phyloP scores from a whole-genome alignment of 495 filamentous ascomycete genomes.

The Penicillium lagena region DNA sequence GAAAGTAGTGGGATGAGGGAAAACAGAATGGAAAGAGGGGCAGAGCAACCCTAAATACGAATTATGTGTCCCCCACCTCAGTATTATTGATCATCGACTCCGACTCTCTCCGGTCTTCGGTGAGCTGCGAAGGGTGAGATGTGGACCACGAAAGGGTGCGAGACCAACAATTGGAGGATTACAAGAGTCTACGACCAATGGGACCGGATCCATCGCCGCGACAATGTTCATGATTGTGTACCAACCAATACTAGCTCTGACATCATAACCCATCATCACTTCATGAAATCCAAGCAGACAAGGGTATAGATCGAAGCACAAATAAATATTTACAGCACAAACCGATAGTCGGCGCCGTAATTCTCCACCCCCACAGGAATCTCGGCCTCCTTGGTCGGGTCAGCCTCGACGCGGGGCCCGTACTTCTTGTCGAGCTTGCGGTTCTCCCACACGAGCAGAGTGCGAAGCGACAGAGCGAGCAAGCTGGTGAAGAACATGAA shows the following conservation, averaged over 20 bases:
- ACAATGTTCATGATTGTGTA: too few relatives aligned
- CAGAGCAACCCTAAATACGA: constrained; percentile 14
- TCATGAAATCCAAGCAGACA: neutral
- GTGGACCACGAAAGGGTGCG: constrained; percentile 12
- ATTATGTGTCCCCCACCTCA: constrained; percentile 13
- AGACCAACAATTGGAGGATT: too few relatives aligned
- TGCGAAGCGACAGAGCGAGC: constrained; percentile 49
- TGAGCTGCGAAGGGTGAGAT: constrained; percentile 11
- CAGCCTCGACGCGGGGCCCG: constrained; percentile 22
- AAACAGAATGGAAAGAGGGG: constrained; percentile 1
- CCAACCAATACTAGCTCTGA: neutral
- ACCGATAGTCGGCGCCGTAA: constrained; percentile 43
- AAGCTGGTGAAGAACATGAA: constrained; percentile 66
- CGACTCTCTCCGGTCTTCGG: constrained; percentile 20
- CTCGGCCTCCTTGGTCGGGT: constrained; percentile 9
- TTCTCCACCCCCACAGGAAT: constrained; percentile 38
- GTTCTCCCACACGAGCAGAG: constrained; percentile 58
- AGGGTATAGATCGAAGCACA: neutral
- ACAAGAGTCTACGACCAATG: too few relatives aligned
- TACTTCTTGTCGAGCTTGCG: constrained; percentile 47
- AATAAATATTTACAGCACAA: constrained; percentile 27
- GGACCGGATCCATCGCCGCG: too few relatives aligned
- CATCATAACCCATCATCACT: constrained; percentile 4
- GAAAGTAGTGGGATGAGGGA: constrained; percentile 2
- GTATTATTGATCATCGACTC: constrained; percentile 1